Evolutionary conservation across 805 yeast species (phyloP).

Genomic region (Candida mattraensis): DNA sequence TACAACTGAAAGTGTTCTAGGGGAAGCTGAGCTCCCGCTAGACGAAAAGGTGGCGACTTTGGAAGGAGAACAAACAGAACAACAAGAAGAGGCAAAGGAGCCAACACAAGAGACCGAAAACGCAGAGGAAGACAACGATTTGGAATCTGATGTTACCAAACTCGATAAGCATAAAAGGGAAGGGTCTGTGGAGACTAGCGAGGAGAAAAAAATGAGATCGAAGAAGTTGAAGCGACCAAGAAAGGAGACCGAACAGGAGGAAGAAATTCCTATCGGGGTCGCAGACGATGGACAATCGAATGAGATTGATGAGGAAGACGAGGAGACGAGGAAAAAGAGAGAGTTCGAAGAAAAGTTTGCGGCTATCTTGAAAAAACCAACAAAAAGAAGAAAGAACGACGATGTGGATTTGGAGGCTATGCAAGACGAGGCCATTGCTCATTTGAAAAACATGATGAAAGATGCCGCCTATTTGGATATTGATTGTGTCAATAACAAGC

Average conservation of each 20-base stretch:
- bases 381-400: constrained; percentile 65
- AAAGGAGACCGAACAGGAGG: constrained; percentile 8
- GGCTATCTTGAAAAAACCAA: constrained; percentile 64
- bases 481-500: constrained; percentile 55
- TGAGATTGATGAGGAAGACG: constrained; percentile 25
- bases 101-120: too few species aligned
- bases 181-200: constrained; percentile 8
- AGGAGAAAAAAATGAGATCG: constrained; percentile 13
- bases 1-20: neutral
- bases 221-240: constrained; percentile 16
- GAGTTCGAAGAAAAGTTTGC: constrained; percentile 81
- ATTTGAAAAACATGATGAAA: constrained; percentile 85
- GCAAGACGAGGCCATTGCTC: constrained; percentile 88
- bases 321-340: constrained; percentile 55
- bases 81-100: constrained; percentile 4
- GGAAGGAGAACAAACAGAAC: constrained; percentile 6
- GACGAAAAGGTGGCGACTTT: constrained; percentile 1
- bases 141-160: constrained; percentile 11
- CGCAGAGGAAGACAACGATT: constrained; percentile 5
- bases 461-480: constrained; percentile 76
- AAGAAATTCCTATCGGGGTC: constrained; percentile 5
- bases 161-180: constrained; percentile 9
- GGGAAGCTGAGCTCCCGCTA: constrained; percentile 1
- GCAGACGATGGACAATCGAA: neutral
- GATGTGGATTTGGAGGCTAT: constrained; percentile 94